Base-by-base conservation (phyloP, 257 asterid genomes). In the Nicotiana undulata region DNA sequence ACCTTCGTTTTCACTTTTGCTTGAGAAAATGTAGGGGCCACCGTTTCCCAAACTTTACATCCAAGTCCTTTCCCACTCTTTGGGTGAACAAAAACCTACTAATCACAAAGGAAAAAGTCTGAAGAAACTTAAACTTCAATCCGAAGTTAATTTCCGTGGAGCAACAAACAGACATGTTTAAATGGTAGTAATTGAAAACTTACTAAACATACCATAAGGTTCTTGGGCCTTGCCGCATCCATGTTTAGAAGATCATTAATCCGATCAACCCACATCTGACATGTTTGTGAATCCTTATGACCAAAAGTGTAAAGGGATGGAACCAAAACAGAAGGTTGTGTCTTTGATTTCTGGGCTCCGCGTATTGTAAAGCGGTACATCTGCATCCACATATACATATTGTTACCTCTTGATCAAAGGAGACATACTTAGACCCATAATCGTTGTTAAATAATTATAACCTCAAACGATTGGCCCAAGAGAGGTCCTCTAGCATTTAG, bases 11-110 rank as follows among this genome's bases (percentile, higher is more conserved):
- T 92, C 84, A 96, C 95, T 84, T 90, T 90, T 70, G 98, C 99
- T 79, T 86, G 94, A 83, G 88, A 88, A 89, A 96, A 96, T 75
- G 93, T 85, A n/a, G 95, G 99, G 85, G 93, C 91, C 83, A 96
- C 94, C 11, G 88, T 83, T 82, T 94, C 97, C 99, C 99, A 96
- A 82, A 89, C 85, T 79, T 84, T 89, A 80, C 92, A 83, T 77
- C 98, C 98, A 51, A 91, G 89, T 81, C 92, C 94, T 87, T 96
- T 94, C 81, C 98, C 99, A 86, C 99, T 94, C 89, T 83, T 87
- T 83, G 99, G 99, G 85, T 96, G 90, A 81, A 96, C 92, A 82
- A 96, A 90, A 84, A 96, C 98, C 99, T 96, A 86, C 88, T 84
- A 82, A 79, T 85, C 83, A 85, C 85, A 84, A 81, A 83, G 78